These are phyloP conservation scores for Quercus wislizeni DNA, from an alignment of 306 rosid genomes.

Conservation along the genomic window DNA sequence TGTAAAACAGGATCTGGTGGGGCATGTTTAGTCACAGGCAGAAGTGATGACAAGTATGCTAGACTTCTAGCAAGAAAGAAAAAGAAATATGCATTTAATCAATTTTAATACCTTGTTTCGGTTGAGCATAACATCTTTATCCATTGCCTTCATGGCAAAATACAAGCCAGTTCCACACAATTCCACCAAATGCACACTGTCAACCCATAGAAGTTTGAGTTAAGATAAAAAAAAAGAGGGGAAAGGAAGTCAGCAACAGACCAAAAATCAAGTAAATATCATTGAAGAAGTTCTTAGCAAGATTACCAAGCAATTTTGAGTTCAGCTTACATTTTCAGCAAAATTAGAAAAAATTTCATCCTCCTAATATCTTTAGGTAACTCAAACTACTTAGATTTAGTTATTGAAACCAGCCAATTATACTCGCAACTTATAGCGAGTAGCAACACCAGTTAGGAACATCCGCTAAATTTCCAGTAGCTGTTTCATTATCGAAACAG, in stretches of 20 bases:
- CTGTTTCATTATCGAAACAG: neutral
- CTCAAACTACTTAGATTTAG: neutral
- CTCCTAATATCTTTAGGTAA: neutral
- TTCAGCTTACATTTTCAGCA: conserved; percentile 2
- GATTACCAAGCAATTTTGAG: neutral
- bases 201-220: conserved; percentile 7
- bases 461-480: neutral
- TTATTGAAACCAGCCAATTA: neutral
- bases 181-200: conserved; percentile 94
- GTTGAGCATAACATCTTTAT: conserved; percentile 81
- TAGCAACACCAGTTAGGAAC: neutral
- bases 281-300: neutral
- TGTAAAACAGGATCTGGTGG: neutral
- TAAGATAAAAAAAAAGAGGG: neutral
- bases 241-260: neutral
- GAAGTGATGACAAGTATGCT: neutral
- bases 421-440: neutral
- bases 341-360: neutral
- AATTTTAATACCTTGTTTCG: conserved; percentile 75
- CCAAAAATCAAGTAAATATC: neutral
- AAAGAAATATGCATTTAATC: neutral
- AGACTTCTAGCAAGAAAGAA: neutral
- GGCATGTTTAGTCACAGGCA: neutral
- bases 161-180: conserved; percentile 62
- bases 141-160: conserved; percentile 99